These are phyloP conservation scores for Pleurotus ostreatus DNA, from an alignment of 768 basidiomycete genomes.

Conservation along the genomic window DNA sequence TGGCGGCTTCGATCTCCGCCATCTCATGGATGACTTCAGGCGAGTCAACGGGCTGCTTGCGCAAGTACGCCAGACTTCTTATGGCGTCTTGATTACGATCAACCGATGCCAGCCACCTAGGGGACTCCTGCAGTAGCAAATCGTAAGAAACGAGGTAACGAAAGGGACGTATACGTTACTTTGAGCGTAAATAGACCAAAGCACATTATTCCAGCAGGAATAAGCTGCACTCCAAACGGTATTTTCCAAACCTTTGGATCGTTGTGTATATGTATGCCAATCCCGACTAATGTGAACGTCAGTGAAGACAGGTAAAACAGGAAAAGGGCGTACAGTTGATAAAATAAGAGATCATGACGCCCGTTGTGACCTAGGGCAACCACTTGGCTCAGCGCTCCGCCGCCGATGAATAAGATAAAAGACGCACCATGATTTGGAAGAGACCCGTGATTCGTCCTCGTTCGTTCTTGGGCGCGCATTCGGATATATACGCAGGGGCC, in stretches of 20 bases:
- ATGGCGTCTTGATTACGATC: slow-evolving; percentile 52
- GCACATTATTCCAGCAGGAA: slow-evolving; percentile 69
- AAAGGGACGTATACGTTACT: slow-evolving; percentile 19
- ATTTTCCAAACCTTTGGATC: slow-evolving; percentile 61
- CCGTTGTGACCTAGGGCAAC: slow-evolving; percentile 50
- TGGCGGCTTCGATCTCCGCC: slow-evolving; percentile 79
- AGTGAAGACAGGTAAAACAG: not conserved
- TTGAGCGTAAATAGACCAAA: slow-evolving; percentile 66
- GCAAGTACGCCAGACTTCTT: slow-evolving; percentile 60
- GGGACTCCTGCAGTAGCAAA: slow-evolving; percentile 53
- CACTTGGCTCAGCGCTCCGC: not conserved
- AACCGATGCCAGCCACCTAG: slow-evolving; percentile 70
- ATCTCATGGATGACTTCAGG: slow-evolving; percentile 53
- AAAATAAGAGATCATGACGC: slow-evolving; percentile 85
- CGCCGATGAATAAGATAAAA: not conserved
- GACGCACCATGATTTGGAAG: slow-evolving; percentile 76
- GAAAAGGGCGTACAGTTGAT: slow-evolving; percentile 56
- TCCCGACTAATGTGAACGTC: slow-evolving; percentile 41
- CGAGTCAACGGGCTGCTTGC: slow-evolving; percentile 38
- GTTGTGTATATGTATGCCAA: slow-evolving; percentile 46
- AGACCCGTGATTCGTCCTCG: slow-evolving; percentile 82
- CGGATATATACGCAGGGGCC: slow-evolving; percentile 82
- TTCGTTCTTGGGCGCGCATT: slow-evolving; percentile 83
- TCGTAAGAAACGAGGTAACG: slow-evolving; percentile 15
- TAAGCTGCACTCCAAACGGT: slow-evolving; percentile 71